Conservation (phyloP, 2,329 filamentous ascomycete species). For the Alternaria hordeiaustralica region DNA sequence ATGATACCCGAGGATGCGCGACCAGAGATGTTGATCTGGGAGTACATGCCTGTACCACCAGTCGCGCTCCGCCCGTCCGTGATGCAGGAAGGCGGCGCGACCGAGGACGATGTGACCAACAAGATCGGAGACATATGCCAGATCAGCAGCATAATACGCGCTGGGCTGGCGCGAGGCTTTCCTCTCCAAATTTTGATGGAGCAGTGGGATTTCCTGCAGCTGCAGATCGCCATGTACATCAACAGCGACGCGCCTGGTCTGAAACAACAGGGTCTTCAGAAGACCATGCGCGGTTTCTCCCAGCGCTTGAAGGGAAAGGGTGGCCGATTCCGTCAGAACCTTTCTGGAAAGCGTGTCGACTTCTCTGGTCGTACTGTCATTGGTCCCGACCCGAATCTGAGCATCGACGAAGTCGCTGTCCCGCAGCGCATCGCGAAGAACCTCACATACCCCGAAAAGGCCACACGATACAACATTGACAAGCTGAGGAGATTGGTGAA, state of each 20-base stretch:
- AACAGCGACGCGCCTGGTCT: constrained; percentile 95
- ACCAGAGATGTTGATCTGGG: constrained; percentile 98
- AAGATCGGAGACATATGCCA: constrained; percentile 97
- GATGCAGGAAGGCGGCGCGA: constrained; percentile 89
- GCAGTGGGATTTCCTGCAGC: constrained; percentile 95
- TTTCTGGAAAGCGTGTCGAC: constrained; percentile 97
- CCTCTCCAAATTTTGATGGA: constrained; percentile 92
- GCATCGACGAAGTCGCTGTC: constrained; percentile 92
- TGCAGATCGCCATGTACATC: constrained; percentile 96
- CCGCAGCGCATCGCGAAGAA: constrained; percentile 93
- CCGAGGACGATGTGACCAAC: constrained; percentile 94
- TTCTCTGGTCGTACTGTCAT: constrained; percentile 98
- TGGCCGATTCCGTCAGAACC: constrained; percentile 92
- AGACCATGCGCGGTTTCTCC: constrained; percentile 90
- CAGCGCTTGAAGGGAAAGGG: constrained; percentile 97
- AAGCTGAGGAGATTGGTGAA: constrained; percentile 77
- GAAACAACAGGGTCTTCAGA: constrained; percentile 85
- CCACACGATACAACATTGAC: constrained; percentile 82
- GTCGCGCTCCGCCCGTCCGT: constrained; percentile 95
- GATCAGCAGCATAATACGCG: constrained; percentile 85
- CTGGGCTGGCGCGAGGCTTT: constrained; percentile 81
- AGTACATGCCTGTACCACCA: constrained; percentile 90
- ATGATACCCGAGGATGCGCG: constrained; percentile 85
- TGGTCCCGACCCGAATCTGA: constrained; percentile 92
- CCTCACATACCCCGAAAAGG: constrained; percentile 91